phyloP scores from a whole-genome alignment of 148 eudicot genomes.

The Rhododendron vialii region DNA sequence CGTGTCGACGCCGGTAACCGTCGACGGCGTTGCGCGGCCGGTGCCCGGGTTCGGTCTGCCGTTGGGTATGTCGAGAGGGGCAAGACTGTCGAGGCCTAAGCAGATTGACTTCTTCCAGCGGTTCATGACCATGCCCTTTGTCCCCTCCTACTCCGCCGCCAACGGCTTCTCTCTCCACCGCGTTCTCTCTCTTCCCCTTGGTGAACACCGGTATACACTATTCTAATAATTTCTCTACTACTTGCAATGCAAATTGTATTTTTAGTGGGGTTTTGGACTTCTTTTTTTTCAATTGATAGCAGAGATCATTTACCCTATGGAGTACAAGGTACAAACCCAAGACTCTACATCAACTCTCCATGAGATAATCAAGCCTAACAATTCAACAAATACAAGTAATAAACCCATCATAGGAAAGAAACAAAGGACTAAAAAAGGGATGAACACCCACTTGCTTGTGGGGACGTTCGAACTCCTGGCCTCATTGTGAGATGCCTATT shows the following conservation, averaged over 20 bases:
- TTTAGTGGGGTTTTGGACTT: not conserved
- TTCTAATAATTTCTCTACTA: not conserved
- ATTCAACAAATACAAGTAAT: not conserved
- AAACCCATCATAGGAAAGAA: no score
- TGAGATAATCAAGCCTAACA: not conserved
- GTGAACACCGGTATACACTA: conserved; percentile 38
- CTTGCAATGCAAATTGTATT: not conserved
- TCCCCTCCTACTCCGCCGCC: conserved; percentile 47
- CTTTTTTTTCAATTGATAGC: not conserved
- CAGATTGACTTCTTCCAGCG: conserved; percentile 73
- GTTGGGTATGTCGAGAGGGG: conserved; percentile 58
- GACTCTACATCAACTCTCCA: not conserved
- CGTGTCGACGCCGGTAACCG: conserved; percentile 66
- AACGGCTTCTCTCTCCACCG: conserved; percentile 62
- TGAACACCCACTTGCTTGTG: no score
- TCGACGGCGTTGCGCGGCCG: conserved; percentile 69
- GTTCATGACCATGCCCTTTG: conserved; percentile 61
- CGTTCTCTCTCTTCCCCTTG: conserved; percentile 45
- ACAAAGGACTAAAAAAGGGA: no score
- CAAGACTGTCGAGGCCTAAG: conserved; percentile 55
- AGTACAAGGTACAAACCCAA: not conserved
- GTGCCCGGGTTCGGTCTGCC: conserved; percentile 52
- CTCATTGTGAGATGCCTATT: no score
- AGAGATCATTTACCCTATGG: not conserved
- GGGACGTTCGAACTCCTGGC: no score